Conservation (phyloP, 441 rosid species). For the Biscutella laevigata region DNA sequence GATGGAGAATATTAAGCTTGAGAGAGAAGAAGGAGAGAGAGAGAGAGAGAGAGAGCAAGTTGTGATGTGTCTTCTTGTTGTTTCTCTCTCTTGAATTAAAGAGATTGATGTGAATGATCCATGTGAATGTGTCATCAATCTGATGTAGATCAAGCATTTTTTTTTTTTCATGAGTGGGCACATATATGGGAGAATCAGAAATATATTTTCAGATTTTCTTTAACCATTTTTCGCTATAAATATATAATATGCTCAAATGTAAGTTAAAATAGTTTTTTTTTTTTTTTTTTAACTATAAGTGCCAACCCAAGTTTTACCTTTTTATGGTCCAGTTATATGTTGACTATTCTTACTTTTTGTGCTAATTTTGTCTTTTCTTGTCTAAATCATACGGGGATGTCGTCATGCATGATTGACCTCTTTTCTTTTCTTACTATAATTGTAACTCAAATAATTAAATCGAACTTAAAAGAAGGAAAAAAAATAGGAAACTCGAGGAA, state of each 20-base stretch:
- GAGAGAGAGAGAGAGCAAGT: slow-evolving; percentile 25
- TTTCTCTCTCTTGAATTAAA: slow-evolving; percentile 27
- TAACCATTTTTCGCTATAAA: slow-evolving; percentile 16
- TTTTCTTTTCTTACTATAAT: slow-evolving; percentile 19
- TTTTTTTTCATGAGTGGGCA: slow-evolving; percentile 29
- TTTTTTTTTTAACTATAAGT: slow-evolving; percentile 12
- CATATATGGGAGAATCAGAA: slow-evolving; percentile 43
- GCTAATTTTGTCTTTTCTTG: slow-evolving; percentile 28
- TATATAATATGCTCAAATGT: neutral
- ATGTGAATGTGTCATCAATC: slow-evolving; percentile 34
- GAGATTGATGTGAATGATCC: slow-evolving; percentile 25
- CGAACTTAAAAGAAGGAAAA: neutral
- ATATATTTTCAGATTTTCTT: slow-evolving; percentile 33
- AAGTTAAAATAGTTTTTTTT: slow-evolving; percentile 15
- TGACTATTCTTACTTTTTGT: slow-evolving; percentile 23
- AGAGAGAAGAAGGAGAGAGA: slow-evolving; percentile 26
- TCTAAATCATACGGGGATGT: slow-evolving; percentile 19
- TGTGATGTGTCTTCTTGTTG: slow-evolving; percentile 32
- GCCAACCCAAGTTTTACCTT: slow-evolving; percentile 20
- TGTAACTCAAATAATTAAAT: slow-evolving; percentile 15
- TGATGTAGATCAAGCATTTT: slow-evolving; percentile 26
- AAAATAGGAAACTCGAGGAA: neutral
- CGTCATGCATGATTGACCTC: slow-evolving; percentile 26
- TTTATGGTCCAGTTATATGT: slow-evolving; percentile 22
- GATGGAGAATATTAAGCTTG: slow-evolving; percentile 26